Evolutionary conservation across 768 basidiomycete genomes (phyloP).

Genomic region (Serendipita sp.): DNA sequence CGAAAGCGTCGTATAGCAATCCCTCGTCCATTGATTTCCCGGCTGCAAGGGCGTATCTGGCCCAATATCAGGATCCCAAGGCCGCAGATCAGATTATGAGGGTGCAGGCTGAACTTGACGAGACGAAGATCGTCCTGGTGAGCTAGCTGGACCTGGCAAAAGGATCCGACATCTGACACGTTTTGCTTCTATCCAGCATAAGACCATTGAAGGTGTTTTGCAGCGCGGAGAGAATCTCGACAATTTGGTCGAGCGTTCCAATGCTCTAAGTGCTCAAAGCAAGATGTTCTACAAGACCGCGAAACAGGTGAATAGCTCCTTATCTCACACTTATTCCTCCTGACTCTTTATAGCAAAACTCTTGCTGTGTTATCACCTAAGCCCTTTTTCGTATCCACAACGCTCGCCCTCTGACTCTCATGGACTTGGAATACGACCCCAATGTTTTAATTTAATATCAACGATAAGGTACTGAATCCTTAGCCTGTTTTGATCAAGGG

Average conservation of each 20-base stretch:
- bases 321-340: background rate
- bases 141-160: conserved; percentile 17
- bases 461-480: background rate
- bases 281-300: conserved; percentile 99
- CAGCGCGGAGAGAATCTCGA: conserved; percentile 94
- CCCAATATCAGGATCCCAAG: conserved; percentile 91
- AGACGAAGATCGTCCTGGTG: conserved; percentile 96
- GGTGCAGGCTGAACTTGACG: conserved; percentile 94
- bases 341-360: conserved; percentile 56
- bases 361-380: conserved; percentile 50
- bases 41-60: conserved; percentile 55
- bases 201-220: conserved; percentile 95
- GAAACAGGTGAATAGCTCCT: conserved; percentile 59
- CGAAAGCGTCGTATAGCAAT: conserved; percentile 47
- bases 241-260: conserved; percentile 85
- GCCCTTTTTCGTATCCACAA: background rate
- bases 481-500: background rate
- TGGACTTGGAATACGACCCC: too few relatives aligned
- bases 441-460: conserved; percentile 6
- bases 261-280: conserved; percentile 70
- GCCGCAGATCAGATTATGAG: conserved; percentile 98
- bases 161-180: background rate
- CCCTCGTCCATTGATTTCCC: conserved; percentile 60
- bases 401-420: background rate
- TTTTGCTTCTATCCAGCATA: conserved; percentile 45